Evolutionary conservation across 495 filamentous ascomycete species (phyloP), one percentile per base, ranked within the genome.

Genomic region (Aspergillus steynii): DNA sequence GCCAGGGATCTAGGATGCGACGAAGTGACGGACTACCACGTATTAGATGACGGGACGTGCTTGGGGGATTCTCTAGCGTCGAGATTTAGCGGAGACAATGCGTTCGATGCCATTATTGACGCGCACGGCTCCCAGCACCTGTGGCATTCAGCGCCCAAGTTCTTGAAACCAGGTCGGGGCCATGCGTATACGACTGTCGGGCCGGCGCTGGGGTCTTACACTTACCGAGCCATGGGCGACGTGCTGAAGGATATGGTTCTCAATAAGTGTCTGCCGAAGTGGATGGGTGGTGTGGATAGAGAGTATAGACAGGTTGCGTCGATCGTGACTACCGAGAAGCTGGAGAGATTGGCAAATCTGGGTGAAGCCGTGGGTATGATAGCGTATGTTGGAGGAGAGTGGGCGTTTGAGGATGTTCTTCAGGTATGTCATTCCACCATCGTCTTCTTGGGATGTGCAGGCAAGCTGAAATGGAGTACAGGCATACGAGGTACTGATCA

Each of bases 181-280:
- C 50, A 53, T 32, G 50, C 50, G 27, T 53, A 53, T 53, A 53
- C 28, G 32, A n/a, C 50, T 14, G 50, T 53, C 6, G 50, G 50
- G 5, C 50, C 50, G n/a, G 28, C 32, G 27, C 12, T 53, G 29
- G 8, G 27, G 8, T 53, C 50, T 20, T 53, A 53, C 15, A 53
- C 50, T 5, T 53, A 27, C 26, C 29, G 20, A 3, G 50, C 15
- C 5, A 53, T 53, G 50, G 15, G 29, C 12, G 2, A 28, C 12
- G 7, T 32, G n/a, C 27, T 53, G 20, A 53, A 14, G 20, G 37
- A 42, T 15, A 53, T 53, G 50, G 28, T 4, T 5, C 6, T 53
- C 20, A 53, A 53, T 31, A 6, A 3, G 5, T 53, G 5, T 20
- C 27, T 53, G 50, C 29, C 50, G 15, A 32, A 7, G 4, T 53